Evolutionary conservation across 2,329 filamentous ascomycete genomes (phyloP), one percentile per base, ranked within the genome.

Genomic region (Cladophialophora immunda): DNA sequence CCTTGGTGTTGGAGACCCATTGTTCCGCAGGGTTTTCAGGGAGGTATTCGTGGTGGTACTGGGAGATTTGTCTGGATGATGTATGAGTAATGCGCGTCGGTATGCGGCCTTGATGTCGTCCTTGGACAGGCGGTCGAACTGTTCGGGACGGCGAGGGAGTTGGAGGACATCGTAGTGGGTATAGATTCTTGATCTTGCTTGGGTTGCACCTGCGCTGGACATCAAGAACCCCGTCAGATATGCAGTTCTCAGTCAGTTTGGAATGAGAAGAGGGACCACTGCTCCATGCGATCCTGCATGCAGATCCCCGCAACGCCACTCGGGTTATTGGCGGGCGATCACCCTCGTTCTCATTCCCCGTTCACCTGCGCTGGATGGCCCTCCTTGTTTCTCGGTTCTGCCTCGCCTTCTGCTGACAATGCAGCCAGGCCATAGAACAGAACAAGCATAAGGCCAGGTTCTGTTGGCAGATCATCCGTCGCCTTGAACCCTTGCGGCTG

Each of bases 1-100:
- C 6, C 19, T 62, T 17, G 58, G 32, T 22, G 27, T 15, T 27
- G 22, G 13, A 25, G 45, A 19, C 13, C 22, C 45, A 27, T 27
- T 36, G n/a, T 25, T 32, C 36, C n/a, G 32, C 6, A 27, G 11
- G 19, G 32, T 4, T 4, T 45, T 56, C 50, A 45, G 38, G 34
- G 32, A 19, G 50, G 5, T 27, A n/a, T 56, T 34, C n/a, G 6
- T n/a, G 25, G 47, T 22, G 22, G 32, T 53, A 30, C 58, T 41
- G 27, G 60, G 29, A 22, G 68, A 58, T 74, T 87, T 89, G 76
- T 90, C 87, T 0, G 87, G 87, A 73, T 90, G 87, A 71, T 88
- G 80, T 29, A 76, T 75, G 4, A 89, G 79, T 27, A 90, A 79
- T 6, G 86, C 84, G 56, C 79, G 81, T 66, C 84, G 84, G 74